phyloP scores from a whole-genome alignment of 108 stramenopile species.

The Tribonema minus region DNA sequence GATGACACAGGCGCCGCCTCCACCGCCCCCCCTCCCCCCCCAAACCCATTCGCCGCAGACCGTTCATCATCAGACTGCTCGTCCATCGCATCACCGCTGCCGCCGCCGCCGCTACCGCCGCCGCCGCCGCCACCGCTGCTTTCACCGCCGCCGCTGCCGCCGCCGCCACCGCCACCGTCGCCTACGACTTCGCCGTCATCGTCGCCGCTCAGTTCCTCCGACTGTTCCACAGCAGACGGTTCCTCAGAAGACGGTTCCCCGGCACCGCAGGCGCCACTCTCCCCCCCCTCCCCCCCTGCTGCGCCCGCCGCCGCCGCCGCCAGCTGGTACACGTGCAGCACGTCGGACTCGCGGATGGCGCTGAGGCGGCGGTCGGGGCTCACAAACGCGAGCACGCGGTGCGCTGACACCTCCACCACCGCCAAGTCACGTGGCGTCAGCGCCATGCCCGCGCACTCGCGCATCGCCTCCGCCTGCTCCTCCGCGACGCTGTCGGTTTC shows the following conservation, averaged over 20 bases:
- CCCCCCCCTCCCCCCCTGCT: neutral
- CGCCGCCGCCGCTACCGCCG: neutral
- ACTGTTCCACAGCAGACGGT: too few species aligned
- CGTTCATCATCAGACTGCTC: too few species aligned
- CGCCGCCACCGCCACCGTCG: neutral
- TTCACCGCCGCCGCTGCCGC: neutral
- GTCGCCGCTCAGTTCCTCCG: too few species aligned
- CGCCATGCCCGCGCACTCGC: too few species aligned
- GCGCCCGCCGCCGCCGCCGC: neutral
- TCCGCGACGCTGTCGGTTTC: too few species aligned
- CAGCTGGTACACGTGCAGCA: conserved; percentile 27
- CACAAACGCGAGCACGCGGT: neutral
- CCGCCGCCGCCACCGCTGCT: neutral
- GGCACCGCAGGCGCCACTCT: neutral
- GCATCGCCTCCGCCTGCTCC: too few species aligned
- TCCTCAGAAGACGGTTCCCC: too few species aligned
- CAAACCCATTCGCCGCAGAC: too few species aligned
- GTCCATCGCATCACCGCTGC: neutral
- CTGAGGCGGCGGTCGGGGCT: conserved; percentile 7
- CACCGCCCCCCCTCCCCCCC: too few species aligned
- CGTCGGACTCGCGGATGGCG: conserved; percentile 5
- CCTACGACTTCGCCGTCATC: too few species aligned
- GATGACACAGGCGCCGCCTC: too few species aligned
- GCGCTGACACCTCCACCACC: conserved; percentile 3
- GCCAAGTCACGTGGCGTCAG: too few species aligned